Evolutionary conservation across 768 basidiomycete species (phyloP).

Genomic region (Hygrocybe coccinea): DNA sequence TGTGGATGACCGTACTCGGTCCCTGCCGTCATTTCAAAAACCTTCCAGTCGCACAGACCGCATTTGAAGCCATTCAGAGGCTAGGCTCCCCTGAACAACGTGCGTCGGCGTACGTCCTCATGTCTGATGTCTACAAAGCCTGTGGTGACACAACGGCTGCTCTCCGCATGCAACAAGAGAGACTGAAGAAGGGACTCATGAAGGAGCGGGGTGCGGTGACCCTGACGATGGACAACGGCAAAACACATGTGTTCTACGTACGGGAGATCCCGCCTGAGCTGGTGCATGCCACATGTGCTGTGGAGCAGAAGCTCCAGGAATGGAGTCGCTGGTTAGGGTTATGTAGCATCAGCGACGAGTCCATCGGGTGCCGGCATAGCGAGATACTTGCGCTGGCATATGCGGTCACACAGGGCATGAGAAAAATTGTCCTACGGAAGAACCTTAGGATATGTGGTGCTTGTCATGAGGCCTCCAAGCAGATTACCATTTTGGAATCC

Average conservation of each 20-base stretch:
- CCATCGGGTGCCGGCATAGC: slow-evolving; percentile 21
- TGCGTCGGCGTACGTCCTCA: slow-evolving; percentile 23
- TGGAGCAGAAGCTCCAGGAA: slow-evolving; percentile 22
- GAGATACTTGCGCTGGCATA: slow-evolving; percentile 23
- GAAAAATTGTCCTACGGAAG: slow-evolving; percentile 20
- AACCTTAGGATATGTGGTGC: slow-evolving; percentile 24
- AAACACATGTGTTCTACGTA: slow-evolving; percentile 23
- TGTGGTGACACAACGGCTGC: slow-evolving; percentile 19
- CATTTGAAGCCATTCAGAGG: slow-evolving; percentile 21
- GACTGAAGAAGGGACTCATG: slow-evolving; percentile 17
- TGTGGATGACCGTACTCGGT: slow-evolving; percentile 24
- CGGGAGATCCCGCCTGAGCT: slow-evolving; percentile 21
- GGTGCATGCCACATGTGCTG: slow-evolving; percentile 15
- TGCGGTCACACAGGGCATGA: slow-evolving; percentile 22
- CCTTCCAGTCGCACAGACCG: slow-evolving; percentile 19
- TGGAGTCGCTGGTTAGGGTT: slow-evolving; percentile 20
- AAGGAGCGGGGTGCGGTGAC: slow-evolving; percentile 20
- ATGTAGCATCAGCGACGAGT: slow-evolving; percentile 21
- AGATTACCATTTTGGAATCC: slow-evolving; percentile 23
- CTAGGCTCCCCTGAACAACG: slow-evolving; percentile 22
- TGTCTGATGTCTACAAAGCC: slow-evolving; percentile 20
- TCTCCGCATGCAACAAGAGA: slow-evolving; percentile 20
- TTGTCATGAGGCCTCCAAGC: slow-evolving; percentile 24
- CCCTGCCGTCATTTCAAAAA: slow-evolving; percentile 24
- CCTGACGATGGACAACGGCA: slow-evolving; percentile 20